Evolutionary conservation across 768 basidiomycete species (phyloP), one percentile per base, ranked within the genome.

Genomic region (Phaeolepiota aurea): DNA sequence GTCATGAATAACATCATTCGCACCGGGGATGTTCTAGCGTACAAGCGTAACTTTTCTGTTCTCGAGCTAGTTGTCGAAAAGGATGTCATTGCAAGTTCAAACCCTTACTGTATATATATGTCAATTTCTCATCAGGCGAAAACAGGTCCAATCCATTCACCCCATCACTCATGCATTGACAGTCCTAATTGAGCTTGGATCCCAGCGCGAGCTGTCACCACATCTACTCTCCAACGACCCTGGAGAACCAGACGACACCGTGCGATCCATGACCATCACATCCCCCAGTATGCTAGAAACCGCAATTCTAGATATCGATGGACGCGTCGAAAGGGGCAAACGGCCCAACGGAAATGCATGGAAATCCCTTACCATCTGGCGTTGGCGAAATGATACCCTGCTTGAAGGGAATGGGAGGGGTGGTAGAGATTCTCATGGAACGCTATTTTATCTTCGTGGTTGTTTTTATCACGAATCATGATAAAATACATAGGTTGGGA

Each of bases 361-460:
- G 76, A 79, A 79, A 52, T 52, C 55, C 5, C 61, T 79, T 46
- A 70, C 71, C 3, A 59, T 80, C 3, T 79, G 73, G 72, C 56
- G 77, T 12, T 73, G 70, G 68, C 53, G 62, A 19, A 61, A 66
- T 64, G 7, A 47, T 14, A 47, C 39, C 4, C 22, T 16, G 4
- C 20, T 40, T 13, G 47, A 44, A 19, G 40, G 43, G 5, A 49
- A 51, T 5, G 54, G 53, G 44, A 45, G 58, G 46, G 59, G 72
- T 54, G 72, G 68, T 1, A 53, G 72, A 37, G 69, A 71, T 44
- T 63, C 60, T 25, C 58, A 71, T 44, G 72, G 72, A 1, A 73
- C 71, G 5, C 46, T 77, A 45, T 74, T 70, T 46, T 77, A 75
- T 51, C 46, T 77, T 37, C 53, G 73, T 25, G 59, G 64, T 15